Conservation (phyloP, 164 flowering plant species). For the Vitis vinifera region DNA sequence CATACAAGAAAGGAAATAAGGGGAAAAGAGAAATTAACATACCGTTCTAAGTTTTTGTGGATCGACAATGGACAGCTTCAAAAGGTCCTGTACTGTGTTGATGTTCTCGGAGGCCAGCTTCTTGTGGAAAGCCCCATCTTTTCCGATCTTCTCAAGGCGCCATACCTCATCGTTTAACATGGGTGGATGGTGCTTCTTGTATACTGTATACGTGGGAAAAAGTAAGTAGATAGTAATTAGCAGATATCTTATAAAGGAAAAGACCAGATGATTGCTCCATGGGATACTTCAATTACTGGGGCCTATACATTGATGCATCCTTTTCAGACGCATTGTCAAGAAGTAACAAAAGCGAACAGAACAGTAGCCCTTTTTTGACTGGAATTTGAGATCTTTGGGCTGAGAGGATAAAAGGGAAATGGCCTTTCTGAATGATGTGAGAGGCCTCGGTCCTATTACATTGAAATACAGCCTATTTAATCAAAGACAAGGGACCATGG, state of each 20-base stretch:
- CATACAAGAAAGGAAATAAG: neutral
- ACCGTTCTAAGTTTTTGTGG: constrained; percentile 48
- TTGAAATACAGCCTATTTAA: no score
- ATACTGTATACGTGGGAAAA: constrained; percentile 39
- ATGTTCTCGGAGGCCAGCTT: constrained; percentile 41
- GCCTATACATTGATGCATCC: no score
- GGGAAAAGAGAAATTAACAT: neutral
- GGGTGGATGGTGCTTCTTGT: constrained; percentile 87
- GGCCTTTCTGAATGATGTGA: no score
- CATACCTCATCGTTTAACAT: constrained; percentile 69
- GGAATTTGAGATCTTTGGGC: no score
- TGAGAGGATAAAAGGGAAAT: no score
- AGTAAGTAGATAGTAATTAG: no score
- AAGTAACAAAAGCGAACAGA: neutral
- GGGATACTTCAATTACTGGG: no score
- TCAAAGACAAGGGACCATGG: no score
- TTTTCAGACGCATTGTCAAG: neutral
- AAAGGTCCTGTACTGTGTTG: constrained; percentile 67
- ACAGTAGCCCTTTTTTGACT: no score
- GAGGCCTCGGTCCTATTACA: no score
- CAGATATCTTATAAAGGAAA: no score
- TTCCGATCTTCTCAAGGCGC: constrained; percentile 83
- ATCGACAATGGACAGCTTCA: constrained; percentile 45
- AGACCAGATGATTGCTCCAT: no score
- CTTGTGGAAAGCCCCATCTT: constrained; percentile 73